Percentiles rank a stretch among this genome's conserved stretches.
These are phyloP conservation scores for Orbilia brochopaga DNA, from an alignment of 2,329 filamentous ascomycete genomes.

Conservation along the genomic window DNA sequence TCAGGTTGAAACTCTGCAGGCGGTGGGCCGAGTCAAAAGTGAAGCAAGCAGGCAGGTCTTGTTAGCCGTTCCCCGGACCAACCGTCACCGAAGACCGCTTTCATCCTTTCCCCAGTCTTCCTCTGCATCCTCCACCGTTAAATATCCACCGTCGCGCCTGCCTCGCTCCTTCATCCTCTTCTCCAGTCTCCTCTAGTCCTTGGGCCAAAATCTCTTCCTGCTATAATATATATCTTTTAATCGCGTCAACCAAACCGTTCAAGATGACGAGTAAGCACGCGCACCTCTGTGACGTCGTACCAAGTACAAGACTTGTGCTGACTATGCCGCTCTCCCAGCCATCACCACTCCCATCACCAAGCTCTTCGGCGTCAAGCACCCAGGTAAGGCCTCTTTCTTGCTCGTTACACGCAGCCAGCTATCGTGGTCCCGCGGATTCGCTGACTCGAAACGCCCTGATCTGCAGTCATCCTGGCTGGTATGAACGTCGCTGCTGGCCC, in stretches of 20 bases:
- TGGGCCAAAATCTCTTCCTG: background rate
- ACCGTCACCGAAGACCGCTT: conserved; percentile 40
- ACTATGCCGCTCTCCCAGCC: conserved; percentile 28
- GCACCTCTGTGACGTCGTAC: background rate
- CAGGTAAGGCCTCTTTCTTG: conserved; percentile 57
- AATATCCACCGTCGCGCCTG: conserved; percentile 24
- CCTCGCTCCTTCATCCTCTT: background rate
- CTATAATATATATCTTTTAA: conserved; percentile 1
- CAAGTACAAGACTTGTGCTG: background rate
- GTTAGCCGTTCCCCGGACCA: conserved; percentile 10
- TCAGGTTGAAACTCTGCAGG: background rate
- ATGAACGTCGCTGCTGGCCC: conserved; percentile 99
- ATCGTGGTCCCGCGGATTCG: background rate
- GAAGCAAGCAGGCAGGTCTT: background rate
- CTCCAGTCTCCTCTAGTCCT: conserved; percentile 16
- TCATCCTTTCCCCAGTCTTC: conserved; percentile 23
- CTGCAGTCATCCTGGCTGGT: conserved; percentile 79
- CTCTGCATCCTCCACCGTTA: conserved; percentile 28
- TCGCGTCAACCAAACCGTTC: background rate
- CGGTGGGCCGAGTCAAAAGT: no score
- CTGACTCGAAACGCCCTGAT: background rate
- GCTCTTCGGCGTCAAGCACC: conserved; percentile 97
- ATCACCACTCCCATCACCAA: conserved; percentile 92
- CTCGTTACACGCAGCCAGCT: no score
- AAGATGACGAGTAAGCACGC: conserved; percentile 40